Conservation (phyloP, 345 rosid genomes). For the Aegle marmelos region DNA sequence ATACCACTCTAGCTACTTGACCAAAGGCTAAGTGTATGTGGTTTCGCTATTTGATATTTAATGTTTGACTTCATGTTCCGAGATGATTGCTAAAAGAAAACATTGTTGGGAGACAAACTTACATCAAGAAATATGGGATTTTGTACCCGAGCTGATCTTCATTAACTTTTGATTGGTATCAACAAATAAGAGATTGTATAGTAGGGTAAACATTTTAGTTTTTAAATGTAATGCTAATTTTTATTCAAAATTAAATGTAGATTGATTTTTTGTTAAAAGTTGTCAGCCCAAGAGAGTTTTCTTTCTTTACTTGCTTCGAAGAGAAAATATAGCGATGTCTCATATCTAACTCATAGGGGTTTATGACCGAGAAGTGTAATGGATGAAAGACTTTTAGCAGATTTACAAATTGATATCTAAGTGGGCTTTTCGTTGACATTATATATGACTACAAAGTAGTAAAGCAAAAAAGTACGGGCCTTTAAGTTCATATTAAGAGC, state of each 20-base stretch:
- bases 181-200: neutral
- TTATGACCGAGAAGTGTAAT: too few species aligned
- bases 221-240: neutral
- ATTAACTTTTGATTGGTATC: neutral
- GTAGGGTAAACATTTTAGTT: neutral
- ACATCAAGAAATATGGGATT: constrained; percentile 47
- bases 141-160: constrained; percentile 14
- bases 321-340: neutral
- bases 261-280: neutral
- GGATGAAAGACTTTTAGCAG: too few species aligned
- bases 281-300: neutral
- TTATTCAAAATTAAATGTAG: neutral
- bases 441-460: too few species aligned
- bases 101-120: constrained; percentile 77
- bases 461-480: too few species aligned
- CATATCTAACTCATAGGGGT: neutral
- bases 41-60: neutral
- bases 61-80: constrained; percentile 45
- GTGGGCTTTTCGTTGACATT: too few species aligned
- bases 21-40: too few species aligned
- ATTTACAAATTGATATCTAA: too few species aligned
- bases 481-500: too few species aligned
- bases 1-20: too few species aligned
- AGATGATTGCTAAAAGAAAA: constrained; percentile 76
- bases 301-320: neutral